A percentile compares a stretch with the other conserved stretches of the same genome.
These are phyloP conservation scores for Phaseolus lunatus DNA, from an alignment of 306 rosid species.

Conservation along the genomic window DNA sequence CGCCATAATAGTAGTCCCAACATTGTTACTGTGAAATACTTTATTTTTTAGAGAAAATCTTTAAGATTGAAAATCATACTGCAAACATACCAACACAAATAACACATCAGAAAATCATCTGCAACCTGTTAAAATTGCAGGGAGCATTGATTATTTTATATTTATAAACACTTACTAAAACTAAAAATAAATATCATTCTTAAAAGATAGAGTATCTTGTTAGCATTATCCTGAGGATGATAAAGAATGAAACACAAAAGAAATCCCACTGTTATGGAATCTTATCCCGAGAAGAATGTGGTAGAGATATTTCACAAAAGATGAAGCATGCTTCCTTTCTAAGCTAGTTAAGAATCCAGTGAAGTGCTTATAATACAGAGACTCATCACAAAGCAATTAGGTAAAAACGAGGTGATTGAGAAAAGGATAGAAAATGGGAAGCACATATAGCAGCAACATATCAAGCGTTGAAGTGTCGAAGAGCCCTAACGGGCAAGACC, in stretches of 20 bases:
- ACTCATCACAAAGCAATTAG: background rate
- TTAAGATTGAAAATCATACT: too few relatives aligned
- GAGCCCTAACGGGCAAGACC: background rate
- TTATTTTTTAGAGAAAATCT: too few relatives aligned
- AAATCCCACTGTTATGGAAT: background rate
- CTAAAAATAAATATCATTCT: too few relatives aligned
- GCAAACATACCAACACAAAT: too few relatives aligned
- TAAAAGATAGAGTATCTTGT: conserved; percentile 36
- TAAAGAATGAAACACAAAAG: background rate
- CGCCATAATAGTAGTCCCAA: too few relatives aligned
- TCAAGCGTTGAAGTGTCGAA: background rate
- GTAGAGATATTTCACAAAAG: background rate
- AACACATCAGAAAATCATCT: too few relatives aligned
- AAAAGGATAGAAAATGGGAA: background rate
- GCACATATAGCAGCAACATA: background rate
- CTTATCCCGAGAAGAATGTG: background rate
- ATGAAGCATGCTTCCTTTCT: background rate
- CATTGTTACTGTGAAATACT: too few relatives aligned
- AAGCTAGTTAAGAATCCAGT: background rate
- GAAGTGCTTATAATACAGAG: background rate
- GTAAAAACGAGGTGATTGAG: background rate
- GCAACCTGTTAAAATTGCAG: too few relatives aligned
- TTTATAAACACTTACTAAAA: too few relatives aligned
- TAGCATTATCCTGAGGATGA: too few relatives aligned
- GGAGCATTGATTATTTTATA: too few relatives aligned